A percentile compares a stretch with the other conserved stretches of the same genome.
phyloP scores from a whole-genome alignment of 768 basidiomycete genomes.

The Podaxis carcinomalis region DNA sequence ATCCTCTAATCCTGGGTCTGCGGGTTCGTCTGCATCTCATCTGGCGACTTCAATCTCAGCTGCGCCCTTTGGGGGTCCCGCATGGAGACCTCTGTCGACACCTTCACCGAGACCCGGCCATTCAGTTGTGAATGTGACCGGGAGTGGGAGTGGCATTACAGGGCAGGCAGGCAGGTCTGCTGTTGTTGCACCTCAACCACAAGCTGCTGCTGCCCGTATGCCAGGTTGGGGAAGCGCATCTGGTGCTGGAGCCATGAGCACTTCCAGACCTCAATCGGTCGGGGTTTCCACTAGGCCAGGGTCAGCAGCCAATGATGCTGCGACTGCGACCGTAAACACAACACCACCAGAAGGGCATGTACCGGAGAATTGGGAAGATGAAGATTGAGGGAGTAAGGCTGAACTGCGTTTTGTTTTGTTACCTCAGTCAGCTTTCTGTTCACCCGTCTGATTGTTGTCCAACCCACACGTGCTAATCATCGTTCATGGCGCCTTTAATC shows the following conservation, averaged over 20 bases:
- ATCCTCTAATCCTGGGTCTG: neutral
- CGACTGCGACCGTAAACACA: constrained; percentile 13
- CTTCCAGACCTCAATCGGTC: neutral
- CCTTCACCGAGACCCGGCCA: neutral
- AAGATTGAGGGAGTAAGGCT: constrained; percentile 15
- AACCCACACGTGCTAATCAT: no score
- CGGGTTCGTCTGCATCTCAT: constrained; percentile 12
- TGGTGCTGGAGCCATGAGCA: neutral
- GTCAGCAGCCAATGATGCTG: constrained; percentile 1
- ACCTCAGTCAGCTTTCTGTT: neutral
- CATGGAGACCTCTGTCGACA: constrained; percentile 10
- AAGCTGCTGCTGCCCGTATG: neutral
- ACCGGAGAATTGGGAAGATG: constrained; percentile 34
- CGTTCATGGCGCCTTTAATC: no score
- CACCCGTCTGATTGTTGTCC: neutral
- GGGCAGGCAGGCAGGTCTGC: neutral
- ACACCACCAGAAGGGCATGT: constrained; percentile 18
- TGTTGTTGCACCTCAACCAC: constrained; percentile 6
- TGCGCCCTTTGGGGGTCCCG: constrained; percentile 1
- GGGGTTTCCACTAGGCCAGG: neutral
- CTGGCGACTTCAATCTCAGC: neutral
- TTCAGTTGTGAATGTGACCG: neutral
- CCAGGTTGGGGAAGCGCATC: neutral
- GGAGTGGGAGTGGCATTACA: neutral
- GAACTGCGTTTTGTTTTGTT: neutral